Conservation (phyloP, 1,139 yeast genomes). For the Candida gigantensis region DNA sequence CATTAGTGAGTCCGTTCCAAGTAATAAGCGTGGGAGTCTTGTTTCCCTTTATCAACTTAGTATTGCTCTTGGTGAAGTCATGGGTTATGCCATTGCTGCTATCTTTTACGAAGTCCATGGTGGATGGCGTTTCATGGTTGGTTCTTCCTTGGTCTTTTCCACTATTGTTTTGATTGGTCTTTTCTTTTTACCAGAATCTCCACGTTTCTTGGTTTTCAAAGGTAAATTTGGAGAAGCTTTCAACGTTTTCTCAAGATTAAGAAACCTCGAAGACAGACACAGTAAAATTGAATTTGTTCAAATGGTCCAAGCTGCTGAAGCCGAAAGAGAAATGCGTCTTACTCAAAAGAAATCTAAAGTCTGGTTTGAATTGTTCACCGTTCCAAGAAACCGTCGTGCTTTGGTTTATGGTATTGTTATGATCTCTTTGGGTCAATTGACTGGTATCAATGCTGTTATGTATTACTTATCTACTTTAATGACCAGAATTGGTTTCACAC, state of each 20-base stretch:
- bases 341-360: conserved; percentile 29
- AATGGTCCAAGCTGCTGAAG: conserved; percentile 33
- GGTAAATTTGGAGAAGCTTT: conserved; percentile 50
- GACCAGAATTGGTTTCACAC: conserved; percentile 45
- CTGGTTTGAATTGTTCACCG: conserved; percentile 50
- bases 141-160: conserved; percentile 58
- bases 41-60: conserved; percentile 60
- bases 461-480: conserved; percentile 57
- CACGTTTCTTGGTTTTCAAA: conserved; percentile 54
- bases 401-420: conserved; percentile 54
- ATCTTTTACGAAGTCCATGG: conserved; percentile 53
- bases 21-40: conserved; percentile 56
- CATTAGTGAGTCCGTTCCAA: conserved; percentile 60
- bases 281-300: conserved; percentile 55
- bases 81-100: conserved; percentile 59
- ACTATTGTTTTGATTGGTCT: conserved; percentile 49
- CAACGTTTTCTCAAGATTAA: conserved; percentile 55
- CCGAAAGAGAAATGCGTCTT: conserved; percentile 26
- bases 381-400: conserved; percentile 60
- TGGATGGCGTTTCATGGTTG: conserved; percentile 64
- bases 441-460: conserved; percentile 59
- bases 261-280: conserved; percentile 41
- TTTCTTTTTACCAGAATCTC: conserved; percentile 51
- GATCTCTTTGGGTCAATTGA: conserved; percentile 58
- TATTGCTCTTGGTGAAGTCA: conserved; percentile 59